Percentiles rank a stretch among this genome's conserved stretches.
phyloP scores from a whole-genome alignment of 2,329 filamentous ascomycete genomes.

The Alternaria conjuncta region DNA sequence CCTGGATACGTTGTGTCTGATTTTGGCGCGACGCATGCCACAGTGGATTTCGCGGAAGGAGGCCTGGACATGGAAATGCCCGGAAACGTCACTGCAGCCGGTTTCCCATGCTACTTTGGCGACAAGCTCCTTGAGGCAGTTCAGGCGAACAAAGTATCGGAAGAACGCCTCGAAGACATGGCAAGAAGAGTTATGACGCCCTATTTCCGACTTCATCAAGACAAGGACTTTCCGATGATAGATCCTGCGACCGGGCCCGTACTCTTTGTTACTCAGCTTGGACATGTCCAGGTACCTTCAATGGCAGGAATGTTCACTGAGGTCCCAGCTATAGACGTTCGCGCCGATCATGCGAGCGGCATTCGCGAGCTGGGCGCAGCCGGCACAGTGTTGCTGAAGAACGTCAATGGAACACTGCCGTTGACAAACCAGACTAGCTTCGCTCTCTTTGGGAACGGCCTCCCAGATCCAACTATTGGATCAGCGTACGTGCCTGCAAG shows the following conservation, averaged over 20 bases:
- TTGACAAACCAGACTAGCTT: conserved; percentile 55
- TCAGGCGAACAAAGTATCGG: conserved; percentile 44
- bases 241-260: conserved; percentile 34
- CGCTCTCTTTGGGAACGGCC: conserved; percentile 58
- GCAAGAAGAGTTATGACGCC: conserved; percentile 53
- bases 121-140: conserved; percentile 47
- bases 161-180: conserved; percentile 55
- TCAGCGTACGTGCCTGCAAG: conserved; percentile 18
- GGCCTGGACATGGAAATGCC: conserved; percentile 59
- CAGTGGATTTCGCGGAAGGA: conserved; percentile 52
- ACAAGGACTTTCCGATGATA: conserved; percentile 43
- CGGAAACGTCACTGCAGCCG: conserved; percentile 27
- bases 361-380: conserved; percentile 52
- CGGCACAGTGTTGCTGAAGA: conserved; percentile 56
- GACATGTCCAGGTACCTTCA: neutral
- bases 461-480: conserved; percentile 58
- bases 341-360: conserved; percentile 46
- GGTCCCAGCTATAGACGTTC: conserved; percentile 45
- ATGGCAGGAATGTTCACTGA: neutral
- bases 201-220: conserved; percentile 53
- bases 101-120: conserved; percentile 41
- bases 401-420: conserved; percentile 56
- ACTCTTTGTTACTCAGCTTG: conserved; percentile 42
- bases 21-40: conserved; percentile 54
- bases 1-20: conserved; percentile 52